These are phyloP conservation scores for Cyclanthera cordifolia DNA, from an alignment of 306 rosid genomes.

Conservation along the genomic window DNA sequence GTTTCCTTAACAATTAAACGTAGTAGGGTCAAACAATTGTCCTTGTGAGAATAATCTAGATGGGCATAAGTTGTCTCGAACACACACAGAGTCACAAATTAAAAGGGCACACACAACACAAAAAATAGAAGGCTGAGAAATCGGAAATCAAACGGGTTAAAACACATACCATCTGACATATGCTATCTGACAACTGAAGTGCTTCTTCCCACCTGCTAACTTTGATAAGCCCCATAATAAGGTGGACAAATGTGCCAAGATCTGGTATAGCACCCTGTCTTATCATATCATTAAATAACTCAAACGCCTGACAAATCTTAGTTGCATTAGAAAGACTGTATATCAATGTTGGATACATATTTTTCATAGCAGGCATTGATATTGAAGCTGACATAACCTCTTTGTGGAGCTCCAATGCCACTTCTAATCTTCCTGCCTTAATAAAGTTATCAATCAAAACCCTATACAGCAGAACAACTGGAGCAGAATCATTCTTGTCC, in stretches of 20 bases:
- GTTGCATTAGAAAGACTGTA: slow-evolving; percentile 48
- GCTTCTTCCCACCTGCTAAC: slow-evolving; percentile 71
- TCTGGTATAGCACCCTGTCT: slow-evolving; percentile 51
- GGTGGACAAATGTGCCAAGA: slow-evolving; percentile 50
- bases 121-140: neutral
- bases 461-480: slow-evolving; percentile 41
- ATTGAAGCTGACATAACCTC: slow-evolving; percentile 56
- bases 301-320: slow-evolving; percentile 56
- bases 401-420: slow-evolving; percentile 48
- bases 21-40: too few species aligned
- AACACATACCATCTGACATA: slow-evolving; percentile 72
- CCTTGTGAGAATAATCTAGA: too few species aligned
- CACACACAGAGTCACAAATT: too few species aligned
- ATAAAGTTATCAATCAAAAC: slow-evolving; percentile 59
- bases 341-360: slow-evolving; percentile 47
- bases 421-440: slow-evolving; percentile 64
- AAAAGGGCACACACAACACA: too few species aligned
- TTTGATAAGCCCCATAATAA: slow-evolving; percentile 55
- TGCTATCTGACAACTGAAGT: slow-evolving; percentile 50
- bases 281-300: slow-evolving; percentile 48
- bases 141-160: slow-evolving; percentile 11
- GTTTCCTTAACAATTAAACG: too few species aligned
- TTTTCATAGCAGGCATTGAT: slow-evolving; percentile 29
- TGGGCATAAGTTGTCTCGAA: too few species aligned
- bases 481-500: slow-evolving; percentile 40